phyloP scores from a whole-genome alignment of 2,329 filamentous ascomycete genomes.

The Arthrobotrys conoides region DNA sequence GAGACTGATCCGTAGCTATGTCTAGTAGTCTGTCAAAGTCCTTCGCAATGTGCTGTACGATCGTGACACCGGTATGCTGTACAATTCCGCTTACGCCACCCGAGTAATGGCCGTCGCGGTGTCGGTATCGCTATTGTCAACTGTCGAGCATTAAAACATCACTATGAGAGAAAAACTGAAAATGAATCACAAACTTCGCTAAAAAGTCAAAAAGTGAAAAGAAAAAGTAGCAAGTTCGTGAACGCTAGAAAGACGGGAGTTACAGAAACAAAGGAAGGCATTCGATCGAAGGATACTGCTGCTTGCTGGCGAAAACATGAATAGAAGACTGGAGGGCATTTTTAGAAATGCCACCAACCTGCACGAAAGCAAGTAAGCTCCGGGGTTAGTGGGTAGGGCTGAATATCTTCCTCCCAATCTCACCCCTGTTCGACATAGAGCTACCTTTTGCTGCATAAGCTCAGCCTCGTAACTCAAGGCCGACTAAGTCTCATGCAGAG shows the following conservation, averaged over 20 bases:
- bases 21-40: not conserved
- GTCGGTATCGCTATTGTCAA: slow-evolving; percentile 9
- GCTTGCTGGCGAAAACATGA: slow-evolving; percentile 21
- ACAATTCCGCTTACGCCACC: slow-evolving; percentile 36
- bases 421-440: slow-evolving; percentile 33
- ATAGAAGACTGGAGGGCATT: slow-evolving; percentile 31
- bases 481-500: slow-evolving; percentile 31
- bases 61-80: slow-evolving; percentile 19
- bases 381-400: slow-evolving; percentile 54
- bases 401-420: slow-evolving; percentile 37
- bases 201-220: slow-evolving; percentile 11
- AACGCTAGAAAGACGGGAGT: slow-evolving; percentile 10
- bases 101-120: slow-evolving; percentile 25
- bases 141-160: not conserved
- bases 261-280: slow-evolving; percentile 26
- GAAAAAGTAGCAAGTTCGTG: not conserved
- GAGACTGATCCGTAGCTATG: not conserved
- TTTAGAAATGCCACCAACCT: slow-evolving; percentile 56
- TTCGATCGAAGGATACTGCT: slow-evolving; percentile 3
- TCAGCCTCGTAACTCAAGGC: slow-evolving; percentile 46
- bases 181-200: slow-evolving; percentile 7
- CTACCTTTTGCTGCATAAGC: slow-evolving; percentile 48
- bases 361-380: slow-evolving; percentile 56
- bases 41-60: slow-evolving; percentile 6
- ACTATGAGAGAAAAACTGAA: not conserved